These are phyloP conservation scores for Parathielavia appendiculata DNA, from an alignment of 495 filamentous ascomycete species.

Conservation along the genomic window DNA sequence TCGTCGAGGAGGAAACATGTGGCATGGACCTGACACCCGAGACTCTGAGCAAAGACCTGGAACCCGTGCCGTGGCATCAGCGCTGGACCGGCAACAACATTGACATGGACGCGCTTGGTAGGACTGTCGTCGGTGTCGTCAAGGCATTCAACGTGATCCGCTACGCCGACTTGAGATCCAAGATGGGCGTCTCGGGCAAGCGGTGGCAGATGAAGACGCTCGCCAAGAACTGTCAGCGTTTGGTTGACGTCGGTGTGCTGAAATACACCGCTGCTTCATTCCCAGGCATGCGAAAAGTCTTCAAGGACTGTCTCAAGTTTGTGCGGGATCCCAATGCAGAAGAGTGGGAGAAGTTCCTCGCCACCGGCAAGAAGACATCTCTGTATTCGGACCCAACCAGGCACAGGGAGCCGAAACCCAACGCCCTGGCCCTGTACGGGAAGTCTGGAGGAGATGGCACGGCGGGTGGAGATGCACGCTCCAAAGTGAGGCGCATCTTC, in stretches of 20 bases:
- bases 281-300: constrained; percentile 39
- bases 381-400: constrained; percentile 31
- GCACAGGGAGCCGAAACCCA: constrained; percentile 30
- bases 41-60: constrained; percentile 37
- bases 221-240: constrained; percentile 61
- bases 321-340: constrained; percentile 63
- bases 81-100: constrained; percentile 50
- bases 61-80: constrained; percentile 42
- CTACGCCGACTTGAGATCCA: constrained; percentile 57
- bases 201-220: constrained; percentile 62
- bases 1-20: constrained; percentile 33
- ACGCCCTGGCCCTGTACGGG: constrained; percentile 27
- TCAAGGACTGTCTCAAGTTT: constrained; percentile 64
- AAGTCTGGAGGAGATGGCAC: constrained; percentile 18
- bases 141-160: constrained; percentile 46
- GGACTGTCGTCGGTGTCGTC: constrained; percentile 44
- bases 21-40: constrained; percentile 31
- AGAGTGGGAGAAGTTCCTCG: constrained; percentile 56
- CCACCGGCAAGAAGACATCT: constrained; percentile 35
- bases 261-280: constrained; percentile 61
- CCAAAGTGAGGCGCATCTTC: constrained; percentile 29
- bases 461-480: constrained; percentile 13
- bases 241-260: constrained; percentile 63
- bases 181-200: constrained; percentile 53
- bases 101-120: constrained; percentile 46